Base-by-base conservation (phyloP, 257 asterid genomes). In the Petunia secreta region DNA sequence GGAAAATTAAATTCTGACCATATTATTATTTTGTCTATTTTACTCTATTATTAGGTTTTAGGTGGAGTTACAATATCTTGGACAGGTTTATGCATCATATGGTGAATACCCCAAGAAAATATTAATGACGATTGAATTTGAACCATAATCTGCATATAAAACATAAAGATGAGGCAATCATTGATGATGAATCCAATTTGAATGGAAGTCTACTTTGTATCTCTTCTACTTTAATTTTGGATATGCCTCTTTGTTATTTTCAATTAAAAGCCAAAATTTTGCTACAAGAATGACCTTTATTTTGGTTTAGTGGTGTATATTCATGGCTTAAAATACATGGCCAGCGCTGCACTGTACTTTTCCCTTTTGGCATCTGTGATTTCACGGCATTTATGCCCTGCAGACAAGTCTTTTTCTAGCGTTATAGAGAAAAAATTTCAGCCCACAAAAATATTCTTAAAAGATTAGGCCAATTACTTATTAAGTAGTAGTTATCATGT, bases 21-120 rank as follows among this genome's bases (percentile, higher is more conserved):
- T 0, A n/a, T 15, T 68, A 39, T 3, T 67, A 25, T 67, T 63
- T 67, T 67, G 55, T 43, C 39, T 6, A 44, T 43, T 68, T 68
- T 68, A 57, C 57, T 68, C 75, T 68, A 68, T 68, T 68, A 68
- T 68, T 44, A 44, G 15, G 8, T 68, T 43, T 68, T 3, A 7
- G 75, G 57, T 68, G 75, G 39, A 0, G 39, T 43, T 68, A 44
- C 75, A 8, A 25, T 68, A 44, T 8, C 7, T 66, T 43, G 15
- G 75, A n/a, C 54, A 67, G 38, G 39, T 67, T 43, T 8, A 43
- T n/a, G n/a, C 75, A 67, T 67, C 38, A 67, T 25, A 25, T 67
- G 75, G 75, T 68, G 57, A 52, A 37, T 44, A 8, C 15, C 57
- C 40, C 75, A 68, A 68, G 57, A 68, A 68, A 43, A 43, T 7